Conservation (phyloP, 768 basidiomycete genomes). For the Suillus lakei region DNA sequence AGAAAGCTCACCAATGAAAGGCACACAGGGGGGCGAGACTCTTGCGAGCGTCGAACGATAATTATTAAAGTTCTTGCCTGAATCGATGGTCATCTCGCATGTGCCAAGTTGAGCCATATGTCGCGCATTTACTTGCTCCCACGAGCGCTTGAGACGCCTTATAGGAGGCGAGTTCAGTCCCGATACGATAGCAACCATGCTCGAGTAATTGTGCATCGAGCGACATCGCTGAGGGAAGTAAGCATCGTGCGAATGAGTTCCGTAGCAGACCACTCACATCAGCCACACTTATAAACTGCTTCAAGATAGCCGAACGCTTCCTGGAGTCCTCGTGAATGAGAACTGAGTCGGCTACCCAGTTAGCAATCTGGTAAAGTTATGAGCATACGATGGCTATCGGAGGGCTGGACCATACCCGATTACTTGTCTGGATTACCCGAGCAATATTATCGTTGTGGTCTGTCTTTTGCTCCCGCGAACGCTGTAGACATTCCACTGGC, state of each 20-base stretch:
- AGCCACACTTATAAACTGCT: conserved; percentile 90
- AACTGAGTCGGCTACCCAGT: conserved; percentile 91
- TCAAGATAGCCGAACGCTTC: conserved; percentile 79
- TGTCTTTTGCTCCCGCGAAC: conserved; percentile 75
- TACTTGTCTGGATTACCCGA: conserved; percentile 85
- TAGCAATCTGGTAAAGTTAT: conserved; percentile 66
- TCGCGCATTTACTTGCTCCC: conserved; percentile 84
- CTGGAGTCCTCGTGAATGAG: conserved; percentile 81
- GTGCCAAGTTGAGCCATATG: conserved; percentile 73
- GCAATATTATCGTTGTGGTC: conserved; percentile 85
- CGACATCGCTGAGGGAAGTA: conserved; percentile 76
- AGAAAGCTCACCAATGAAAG: conserved; percentile 81
- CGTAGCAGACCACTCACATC: conserved; percentile 62
- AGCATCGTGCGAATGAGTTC: conserved; percentile 5
- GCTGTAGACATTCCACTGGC: conserved; percentile 88
- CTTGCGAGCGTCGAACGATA: conserved; percentile 84
- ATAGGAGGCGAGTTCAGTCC: conserved; percentile 95
- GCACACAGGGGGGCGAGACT: conserved; percentile 92
- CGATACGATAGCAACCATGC: conserved; percentile 95
- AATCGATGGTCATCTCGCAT: conserved; percentile 90
- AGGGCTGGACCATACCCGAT: conserved; percentile 57
- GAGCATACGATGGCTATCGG: conserved; percentile 3
- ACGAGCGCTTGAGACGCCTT: conserved; percentile 89
- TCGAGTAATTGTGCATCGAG: conserved; percentile 89
- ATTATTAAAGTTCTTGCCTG: conserved; percentile 92